Evolutionary conservation across 345 rosid genomes (phyloP), one percentile per base, ranked within the genome.

Genomic region (Moricandia moricandioides): DNA sequence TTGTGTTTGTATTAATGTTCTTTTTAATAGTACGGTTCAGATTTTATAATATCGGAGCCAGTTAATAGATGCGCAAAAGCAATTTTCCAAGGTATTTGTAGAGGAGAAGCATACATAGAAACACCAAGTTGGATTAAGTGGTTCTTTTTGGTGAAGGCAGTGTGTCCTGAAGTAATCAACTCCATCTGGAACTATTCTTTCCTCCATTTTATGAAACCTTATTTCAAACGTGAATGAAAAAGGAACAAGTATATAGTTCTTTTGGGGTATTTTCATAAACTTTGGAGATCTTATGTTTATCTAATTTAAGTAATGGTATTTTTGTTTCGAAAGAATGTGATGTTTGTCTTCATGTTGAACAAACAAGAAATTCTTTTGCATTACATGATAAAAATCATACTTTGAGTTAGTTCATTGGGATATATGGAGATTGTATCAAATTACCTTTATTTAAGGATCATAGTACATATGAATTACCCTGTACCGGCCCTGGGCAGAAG

Each of bases 71-170:
- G 59, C 30, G n/a, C 59, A 2, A 55, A 55, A 55, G 59, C 30
- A 21, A 55, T 21, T 55, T 55, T 55, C 30, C n/a, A 55, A 55
- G 59, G 58, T 18, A 13, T 54, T 21, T 54, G 58, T 54, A 9
- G 58, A 54, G 58, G 59, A 55, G 59, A 55, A 55, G 29, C 12
- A 55, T 55, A 55, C 30, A 24, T 55, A 21, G 30, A 55, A 55
- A 55, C 58, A 52, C 58, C 58, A 55, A 21, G 59, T 54, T 54
- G 59, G 59, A 54, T 55, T 5, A 55, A 55, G 59, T 55, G 59
- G 29, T 55, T 55, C 59, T 55, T 55, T 21, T 55, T 55, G 29
- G 59, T 55, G 59, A 55, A 55, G 30, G 12, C 30, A 9, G 30
- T 55, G 59, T 55, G 59, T 10, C 59, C 59, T 55, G 59, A 55